Conservation (phyloP, 1,139 yeast genomes). For the Yamadazyma atlantica region DNA sequence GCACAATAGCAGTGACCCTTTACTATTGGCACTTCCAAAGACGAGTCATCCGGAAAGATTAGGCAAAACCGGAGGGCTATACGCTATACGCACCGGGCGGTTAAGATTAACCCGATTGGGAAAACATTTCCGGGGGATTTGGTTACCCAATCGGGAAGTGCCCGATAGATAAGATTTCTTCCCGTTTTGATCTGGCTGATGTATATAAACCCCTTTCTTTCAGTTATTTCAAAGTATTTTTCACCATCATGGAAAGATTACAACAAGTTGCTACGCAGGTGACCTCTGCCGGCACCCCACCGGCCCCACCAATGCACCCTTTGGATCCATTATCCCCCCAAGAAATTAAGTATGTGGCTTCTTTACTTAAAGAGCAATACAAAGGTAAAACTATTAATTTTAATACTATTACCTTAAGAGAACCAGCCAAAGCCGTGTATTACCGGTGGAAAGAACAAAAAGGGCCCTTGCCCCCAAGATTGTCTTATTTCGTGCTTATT, state of each 20-base stretch:
- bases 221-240: no score
- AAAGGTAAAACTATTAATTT: constrained; percentile 50
- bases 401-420: constrained; percentile 70
- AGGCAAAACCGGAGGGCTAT: no score
- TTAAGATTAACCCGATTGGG: neutral
- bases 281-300: constrained; percentile 54
- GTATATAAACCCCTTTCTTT: no score
- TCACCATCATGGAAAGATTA: constrained; percentile 67
- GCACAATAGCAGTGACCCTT: no score
- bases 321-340: constrained; percentile 66
- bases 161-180: no score
- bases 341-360: constrained; percentile 46
- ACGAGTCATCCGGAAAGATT: no score
- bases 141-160: no score
- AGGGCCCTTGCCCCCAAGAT: constrained; percentile 65
- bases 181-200: no score
- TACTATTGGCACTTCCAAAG: no score
- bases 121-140: no score
- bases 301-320: constrained; percentile 61
- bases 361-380: constrained; percentile 33
- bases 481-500: constrained; percentile 64
- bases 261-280: constrained; percentile 65
- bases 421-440: constrained; percentile 64
- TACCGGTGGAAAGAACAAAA: constrained; percentile 63
- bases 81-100: neutral